Evolutionary conservation across 345 rosid genomes (phyloP).

Genomic region (Mangifera indica): DNA sequence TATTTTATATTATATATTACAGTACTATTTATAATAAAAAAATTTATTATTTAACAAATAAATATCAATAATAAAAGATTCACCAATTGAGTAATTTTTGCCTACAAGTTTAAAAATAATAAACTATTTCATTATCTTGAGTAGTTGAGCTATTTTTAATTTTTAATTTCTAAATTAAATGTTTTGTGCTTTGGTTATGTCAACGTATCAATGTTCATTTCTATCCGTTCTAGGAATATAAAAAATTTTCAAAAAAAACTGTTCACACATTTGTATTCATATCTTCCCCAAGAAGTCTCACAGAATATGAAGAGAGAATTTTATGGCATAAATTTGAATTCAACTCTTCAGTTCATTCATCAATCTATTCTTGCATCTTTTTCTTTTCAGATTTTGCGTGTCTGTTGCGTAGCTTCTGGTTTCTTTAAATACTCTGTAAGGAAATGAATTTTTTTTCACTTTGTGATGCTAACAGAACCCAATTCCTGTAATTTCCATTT

Average conservation of each 20-base stretch:
- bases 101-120: too few relatives aligned
- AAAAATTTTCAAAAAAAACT: conserved; percentile 13
- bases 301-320: conserved; percentile 44
- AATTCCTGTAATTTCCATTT: neutral
- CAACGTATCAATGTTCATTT: conserved; percentile 42
- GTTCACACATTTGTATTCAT: conserved; percentile 30
- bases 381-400: conserved; percentile 23
- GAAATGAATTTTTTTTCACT: conserved; percentile 22
- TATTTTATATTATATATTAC: too few relatives aligned
- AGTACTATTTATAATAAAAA: too few relatives aligned
- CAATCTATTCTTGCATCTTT: conserved; percentile 26
- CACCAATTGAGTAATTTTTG: too few relatives aligned
- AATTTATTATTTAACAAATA: too few relatives aligned
- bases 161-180: neutral
- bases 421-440: neutral
- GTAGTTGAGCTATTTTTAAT: too few relatives aligned
- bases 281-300: conserved; percentile 53
- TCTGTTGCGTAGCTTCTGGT: conserved; percentile 17
- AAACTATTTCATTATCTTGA: neutral
- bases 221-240: conserved; percentile 52
- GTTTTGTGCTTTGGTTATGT: conserved; percentile 33
- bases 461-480: conserved; percentile 15
- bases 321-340: conserved; percentile 28
- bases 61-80: too few relatives aligned
- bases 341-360: conserved; percentile 18